These are phyloP conservation scores for Pezicula radicicola DNA, from an alignment of 2,329 filamentous ascomycete species.

Conservation along the genomic window DNA sequence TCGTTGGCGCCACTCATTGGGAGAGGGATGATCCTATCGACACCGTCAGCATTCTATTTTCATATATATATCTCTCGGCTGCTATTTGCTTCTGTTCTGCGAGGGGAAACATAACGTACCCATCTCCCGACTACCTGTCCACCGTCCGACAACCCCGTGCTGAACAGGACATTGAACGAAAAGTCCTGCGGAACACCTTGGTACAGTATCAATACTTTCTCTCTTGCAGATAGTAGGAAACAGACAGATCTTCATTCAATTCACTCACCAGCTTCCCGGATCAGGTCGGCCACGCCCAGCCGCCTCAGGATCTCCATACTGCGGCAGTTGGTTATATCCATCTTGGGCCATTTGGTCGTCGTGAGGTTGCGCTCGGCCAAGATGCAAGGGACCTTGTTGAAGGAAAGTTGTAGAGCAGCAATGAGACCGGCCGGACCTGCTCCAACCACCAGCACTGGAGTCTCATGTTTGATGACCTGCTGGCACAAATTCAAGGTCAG, in stretches of 20 bases:
- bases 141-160: slow-evolving; percentile 12
- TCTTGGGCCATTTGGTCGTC: slow-evolving; percentile 34
- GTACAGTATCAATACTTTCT: too few species aligned
- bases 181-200: slow-evolving; percentile 12
- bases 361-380: slow-evolving; percentile 24
- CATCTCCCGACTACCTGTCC: too few species aligned
- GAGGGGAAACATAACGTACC: too few species aligned
- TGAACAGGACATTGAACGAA: slow-evolving; percentile 15
- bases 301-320: slow-evolving; percentile 31
- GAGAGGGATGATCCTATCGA: slow-evolving; percentile 3
- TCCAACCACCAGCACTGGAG: slow-evolving; percentile 12
- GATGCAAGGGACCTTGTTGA: slow-evolving; percentile 15
- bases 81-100: too few species aligned
- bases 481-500: too few species aligned
- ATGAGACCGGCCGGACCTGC: slow-evolving; percentile 24
- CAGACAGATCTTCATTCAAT: too few species aligned
- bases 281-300: slow-evolving; percentile 24
- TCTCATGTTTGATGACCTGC: too few species aligned
- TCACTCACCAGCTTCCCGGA: too few species aligned
- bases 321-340: slow-evolving; percentile 33
- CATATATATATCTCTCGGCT: too few species aligned
- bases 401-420: slow-evolving; percentile 6
- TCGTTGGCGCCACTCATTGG: slow-evolving; percentile 14
- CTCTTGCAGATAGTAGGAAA: too few species aligned
- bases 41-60: too few species aligned